Percentiles rank a stretch among this genome's conserved stretches.
These are phyloP conservation scores for Pythium brassicae DNA, from an alignment of 352 stramenopile genomes.

Conservation along the genomic window DNA sequence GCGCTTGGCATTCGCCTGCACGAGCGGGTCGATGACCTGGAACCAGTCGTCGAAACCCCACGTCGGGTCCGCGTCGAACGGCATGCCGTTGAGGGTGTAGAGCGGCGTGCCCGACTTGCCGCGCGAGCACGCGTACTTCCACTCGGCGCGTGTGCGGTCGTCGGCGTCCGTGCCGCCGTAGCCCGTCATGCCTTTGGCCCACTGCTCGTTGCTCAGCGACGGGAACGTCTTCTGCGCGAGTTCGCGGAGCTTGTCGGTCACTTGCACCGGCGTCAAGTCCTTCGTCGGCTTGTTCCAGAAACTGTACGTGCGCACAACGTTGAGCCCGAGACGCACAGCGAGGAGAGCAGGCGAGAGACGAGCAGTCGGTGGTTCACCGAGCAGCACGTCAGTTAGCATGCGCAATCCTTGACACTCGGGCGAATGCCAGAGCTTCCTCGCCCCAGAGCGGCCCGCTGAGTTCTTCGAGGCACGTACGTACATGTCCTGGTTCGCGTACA, in stretches of 20 bases:
- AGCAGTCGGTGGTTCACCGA: too few species aligned
- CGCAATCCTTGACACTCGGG: neutral
- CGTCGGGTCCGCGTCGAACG: constrained; percentile 44
- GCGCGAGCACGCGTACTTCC: constrained; percentile 81
- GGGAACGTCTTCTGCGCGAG: constrained; percentile 70
- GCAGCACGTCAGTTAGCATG: neutral
- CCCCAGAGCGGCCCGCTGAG: too few species aligned
- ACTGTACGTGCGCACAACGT: constrained; percentile 23
- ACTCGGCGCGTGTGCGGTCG: constrained; percentile 47
- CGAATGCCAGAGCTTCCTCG: too few species aligned
- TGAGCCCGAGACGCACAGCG: neutral
- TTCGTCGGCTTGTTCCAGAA: constrained; percentile 84
- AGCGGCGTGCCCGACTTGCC: constrained; percentile 69
- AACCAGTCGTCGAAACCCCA: constrained; percentile 54
- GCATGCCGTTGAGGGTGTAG: constrained; percentile 79
- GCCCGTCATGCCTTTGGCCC: constrained; percentile 66
- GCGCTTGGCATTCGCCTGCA: constrained; percentile 26
- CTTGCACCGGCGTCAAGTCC: constrained; percentile 64
- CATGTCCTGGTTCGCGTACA: constrained; percentile 77
- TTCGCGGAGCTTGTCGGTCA: constrained; percentile 47
- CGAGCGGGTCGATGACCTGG: constrained; percentile 41
- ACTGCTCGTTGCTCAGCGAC: constrained; percentile 52
- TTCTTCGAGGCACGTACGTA: constrained; percentile 22
- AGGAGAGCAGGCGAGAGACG: too few species aligned
- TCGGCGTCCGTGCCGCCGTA: constrained; percentile 73